A percentile compares a stretch with the other conserved stretches of the same genome.
These are phyloP conservation scores for Fusarium sp. DNA, from an alignment of 2,329 filamentous ascomycete genomes.

Conservation along the genomic window DNA sequence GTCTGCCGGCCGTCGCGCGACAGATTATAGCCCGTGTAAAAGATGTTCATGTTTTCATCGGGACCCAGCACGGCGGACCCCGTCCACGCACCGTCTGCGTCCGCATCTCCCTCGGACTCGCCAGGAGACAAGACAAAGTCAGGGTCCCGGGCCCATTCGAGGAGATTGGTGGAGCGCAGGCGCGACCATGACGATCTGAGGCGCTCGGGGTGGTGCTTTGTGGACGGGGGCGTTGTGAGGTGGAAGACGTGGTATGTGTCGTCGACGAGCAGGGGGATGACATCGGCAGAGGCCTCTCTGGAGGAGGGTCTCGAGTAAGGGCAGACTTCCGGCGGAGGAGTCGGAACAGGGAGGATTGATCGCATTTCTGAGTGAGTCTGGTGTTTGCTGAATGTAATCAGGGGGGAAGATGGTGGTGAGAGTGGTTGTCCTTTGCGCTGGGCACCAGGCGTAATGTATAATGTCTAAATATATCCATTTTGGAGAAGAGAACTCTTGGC, in stretches of 20 bases:
- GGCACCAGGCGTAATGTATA: not conserved
- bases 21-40: constrained; percentile 57
- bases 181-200: constrained; percentile 54
- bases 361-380: constrained; percentile 28
- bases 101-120: constrained; percentile 38
- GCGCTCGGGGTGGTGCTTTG: constrained; percentile 53
- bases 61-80: constrained; percentile 52
- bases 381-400: not conserved
- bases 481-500: constrained; percentile 2
- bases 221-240: constrained; percentile 51
- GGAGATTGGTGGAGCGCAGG: constrained; percentile 49
- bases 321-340: constrained; percentile 48
- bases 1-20: constrained; percentile 51
- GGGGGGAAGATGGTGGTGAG: not conserved
- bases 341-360: constrained; percentile 37
- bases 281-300: constrained; percentile 53
- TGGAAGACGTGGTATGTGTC: constrained; percentile 57
- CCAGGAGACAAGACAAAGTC: constrained; percentile 45
- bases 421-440: not conserved
- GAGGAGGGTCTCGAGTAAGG: constrained; percentile 49
- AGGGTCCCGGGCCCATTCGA: constrained; percentile 51
- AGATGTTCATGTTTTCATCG: constrained; percentile 54
- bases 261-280: constrained; percentile 55
- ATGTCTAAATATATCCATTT: constrained; percentile 34
- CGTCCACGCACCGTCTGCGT: constrained; percentile 55